Evolutionary conservation across 2,329 filamentous ascomycete species (phyloP), one percentile per base, ranked within the genome.

Genomic region (Cladosporium austrohemisphaericum): DNA sequence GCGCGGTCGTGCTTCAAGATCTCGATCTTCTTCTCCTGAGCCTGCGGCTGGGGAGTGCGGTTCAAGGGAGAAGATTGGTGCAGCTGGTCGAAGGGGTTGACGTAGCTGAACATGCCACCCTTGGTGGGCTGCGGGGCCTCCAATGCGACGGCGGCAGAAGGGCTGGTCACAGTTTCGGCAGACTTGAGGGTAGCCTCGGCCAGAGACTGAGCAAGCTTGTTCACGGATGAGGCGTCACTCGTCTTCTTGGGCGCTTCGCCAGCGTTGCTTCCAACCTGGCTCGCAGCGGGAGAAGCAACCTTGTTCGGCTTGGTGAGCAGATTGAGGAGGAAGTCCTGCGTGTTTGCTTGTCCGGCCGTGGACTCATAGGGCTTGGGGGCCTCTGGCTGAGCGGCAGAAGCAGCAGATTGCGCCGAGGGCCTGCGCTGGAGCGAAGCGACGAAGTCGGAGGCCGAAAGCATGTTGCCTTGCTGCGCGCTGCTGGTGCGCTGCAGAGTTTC

Each of bases 301-400:
- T 59, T 62, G 4, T 45, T 55, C 11, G 68, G 83, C 41, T 86
- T 84, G 62, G 90, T 93, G 55, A 98, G 78, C 51, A 97, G 76
- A 60, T 88, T 86, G 54, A 97, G 81, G 40, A 98, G 76, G 63
- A 93, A 87, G 55, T 92, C 84, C 68, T 94, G 87, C 4, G 90
- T 88, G 66, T 89, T 85, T 38, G 81, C 77, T 38, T 60, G 63
- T 38, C 59, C 59, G 25, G 64, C 57, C 23, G 60, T 65, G 51
- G 53, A 62, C 52, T 57, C 57, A 53, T 49, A 53, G 55, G 43
- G 46, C 55, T 58, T 57, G 37, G 57, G 50, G 10, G 56, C 58
- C 11, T 55, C 54, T 3, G 52, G 33, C 23, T 65, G 61, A 10
- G 69, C 55, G 14, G 66, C 56, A 16, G 63, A 53, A 11, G 65